phyloP scores from a whole-genome alignment of 2,329 filamentous ascomycete species.

The Alternaria solani region DNA sequence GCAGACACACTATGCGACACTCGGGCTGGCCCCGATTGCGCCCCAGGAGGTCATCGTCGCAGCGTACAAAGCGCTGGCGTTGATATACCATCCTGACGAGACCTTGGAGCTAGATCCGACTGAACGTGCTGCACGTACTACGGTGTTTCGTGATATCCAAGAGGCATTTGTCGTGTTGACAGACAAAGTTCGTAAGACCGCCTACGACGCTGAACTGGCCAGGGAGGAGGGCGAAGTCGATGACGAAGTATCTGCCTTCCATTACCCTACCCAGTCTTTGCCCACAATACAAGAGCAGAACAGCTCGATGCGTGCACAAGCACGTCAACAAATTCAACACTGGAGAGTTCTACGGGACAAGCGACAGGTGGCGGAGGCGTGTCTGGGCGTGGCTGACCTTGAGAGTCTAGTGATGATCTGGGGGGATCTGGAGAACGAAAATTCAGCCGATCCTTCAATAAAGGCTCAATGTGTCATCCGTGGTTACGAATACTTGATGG shows the following conservation, averaged over 20 bases:
- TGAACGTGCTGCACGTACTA: slow-evolving; percentile 18
- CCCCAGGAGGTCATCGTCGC: slow-evolving; percentile 25
- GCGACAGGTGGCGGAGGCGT: slow-evolving; percentile 20
- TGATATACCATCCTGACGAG: slow-evolving; percentile 27
- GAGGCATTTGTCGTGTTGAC: slow-evolving; percentile 30
- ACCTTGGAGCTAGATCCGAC: slow-evolving; percentile 14
- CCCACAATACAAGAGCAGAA: slow-evolving; percentile 24
- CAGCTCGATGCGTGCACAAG: slow-evolving; percentile 19
- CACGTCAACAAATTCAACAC: slow-evolving; percentile 19
- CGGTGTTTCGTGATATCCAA: slow-evolving; percentile 19
- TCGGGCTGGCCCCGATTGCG: slow-evolving; percentile 25
- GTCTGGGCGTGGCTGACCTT: slow-evolving; percentile 13
- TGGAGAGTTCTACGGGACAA: slow-evolving; percentile 17
- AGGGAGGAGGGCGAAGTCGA: slow-evolving; percentile 7
- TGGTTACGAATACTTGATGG: slow-evolving; percentile 26
- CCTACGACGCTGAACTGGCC: slow-evolving; percentile 27
- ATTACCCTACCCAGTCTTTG: slow-evolving; percentile 1
- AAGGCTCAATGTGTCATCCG: slow-evolving; percentile 21
- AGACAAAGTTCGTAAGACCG: slow-evolving; percentile 16
- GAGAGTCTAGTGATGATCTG: slow-evolving; percentile 23
- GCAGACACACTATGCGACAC: slow-evolving; percentile 25
- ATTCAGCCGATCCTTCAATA: slow-evolving; percentile 13
- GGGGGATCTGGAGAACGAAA: slow-evolving; percentile 22
- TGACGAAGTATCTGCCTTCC: slow-evolving; percentile 9
- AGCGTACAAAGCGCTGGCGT: slow-evolving; percentile 29